phyloP scores from a whole-genome alignment of 306 rosid species.

The Fragaria nilgerrensis region DNA sequence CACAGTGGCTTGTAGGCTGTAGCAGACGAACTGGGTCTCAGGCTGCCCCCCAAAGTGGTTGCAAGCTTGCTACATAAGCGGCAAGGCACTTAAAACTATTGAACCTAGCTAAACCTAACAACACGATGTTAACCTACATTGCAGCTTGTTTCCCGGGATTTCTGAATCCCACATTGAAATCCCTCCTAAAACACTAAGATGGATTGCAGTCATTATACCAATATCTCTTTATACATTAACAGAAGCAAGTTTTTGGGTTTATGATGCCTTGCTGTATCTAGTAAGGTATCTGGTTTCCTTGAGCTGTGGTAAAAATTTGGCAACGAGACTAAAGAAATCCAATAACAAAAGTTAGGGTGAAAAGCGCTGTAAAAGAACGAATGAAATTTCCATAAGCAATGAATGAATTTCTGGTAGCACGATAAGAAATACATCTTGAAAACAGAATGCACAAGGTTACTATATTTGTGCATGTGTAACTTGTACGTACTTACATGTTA shows the following conservation, averaged over 20 bases:
- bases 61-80: neutral
- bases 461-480: neutral
- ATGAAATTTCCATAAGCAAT: slow-evolving; percentile 10
- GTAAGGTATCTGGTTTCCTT: neutral
- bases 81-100: neutral
- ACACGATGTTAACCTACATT: neutral
- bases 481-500: slow-evolving; percentile 1
- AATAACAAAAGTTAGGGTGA: neutral
- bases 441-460: slow-evolving; percentile 5
- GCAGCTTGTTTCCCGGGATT: neutral
- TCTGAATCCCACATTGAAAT: neutral
- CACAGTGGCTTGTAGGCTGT: neutral
- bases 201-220: neutral
- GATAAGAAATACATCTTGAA: neutral
- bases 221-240: neutral
- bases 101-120: neutral
- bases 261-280: neutral
- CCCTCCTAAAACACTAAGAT: neutral
- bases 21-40: neutral
- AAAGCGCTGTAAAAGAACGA: neutral
- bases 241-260: neutral
- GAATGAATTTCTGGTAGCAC: neutral
- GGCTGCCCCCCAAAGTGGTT: neutral
- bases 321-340: neutral
- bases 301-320: neutral